Percentiles rank a stretch among this genome's conserved stretches.
Evolutionary conservation across 2,329 filamentous ascomycete species (phyloP).

Genomic region (Aspergillus fructus): DNA sequence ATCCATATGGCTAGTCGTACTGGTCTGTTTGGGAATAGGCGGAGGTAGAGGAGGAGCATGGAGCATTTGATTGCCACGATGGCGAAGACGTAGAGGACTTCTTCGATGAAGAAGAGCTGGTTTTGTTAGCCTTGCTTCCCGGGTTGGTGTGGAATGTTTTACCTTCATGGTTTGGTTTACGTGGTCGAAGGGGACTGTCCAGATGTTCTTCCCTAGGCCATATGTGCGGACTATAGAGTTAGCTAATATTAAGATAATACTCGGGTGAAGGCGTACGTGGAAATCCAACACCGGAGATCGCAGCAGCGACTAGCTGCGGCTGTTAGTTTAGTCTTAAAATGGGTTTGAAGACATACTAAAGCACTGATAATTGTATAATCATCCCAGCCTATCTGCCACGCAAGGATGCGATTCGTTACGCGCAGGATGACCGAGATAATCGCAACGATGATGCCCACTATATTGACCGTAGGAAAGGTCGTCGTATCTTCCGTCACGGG

Average conservation of each 20-base stretch:
- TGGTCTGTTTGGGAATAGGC: not conserved
- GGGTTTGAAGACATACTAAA: not conserved
- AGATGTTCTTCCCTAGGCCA: constrained; percentile 3
- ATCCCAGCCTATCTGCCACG: not conserved
- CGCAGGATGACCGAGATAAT: constrained; percentile 1
- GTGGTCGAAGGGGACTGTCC: constrained; percentile 1
- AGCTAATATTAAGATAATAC: no score
- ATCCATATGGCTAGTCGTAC: not conserved
- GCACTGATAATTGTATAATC: not conserved
- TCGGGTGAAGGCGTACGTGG: not conserved
- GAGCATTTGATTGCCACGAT: not conserved
- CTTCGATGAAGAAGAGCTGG: constrained; percentile 4
- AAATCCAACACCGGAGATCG: not conserved
- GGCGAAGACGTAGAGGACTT: not conserved
- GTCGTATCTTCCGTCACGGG: not conserved
- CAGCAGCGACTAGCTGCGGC: not conserved
- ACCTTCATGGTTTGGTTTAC: not conserved
- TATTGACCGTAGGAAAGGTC: not conserved
- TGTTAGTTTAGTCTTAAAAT: not conserved
- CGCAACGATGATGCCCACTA: not conserved
- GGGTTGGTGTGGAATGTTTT: no score
- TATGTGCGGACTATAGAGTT: not conserved
- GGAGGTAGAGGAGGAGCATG: constrained; percentile 5
- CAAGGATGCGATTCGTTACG: not conserved
- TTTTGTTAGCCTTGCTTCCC: not conserved